Percentiles rank a stretch among this genome's conserved stretches.
Conservation (phyloP, 2,329 filamentous ascomycete species). For the Zymoseptoria brevis region DNA sequence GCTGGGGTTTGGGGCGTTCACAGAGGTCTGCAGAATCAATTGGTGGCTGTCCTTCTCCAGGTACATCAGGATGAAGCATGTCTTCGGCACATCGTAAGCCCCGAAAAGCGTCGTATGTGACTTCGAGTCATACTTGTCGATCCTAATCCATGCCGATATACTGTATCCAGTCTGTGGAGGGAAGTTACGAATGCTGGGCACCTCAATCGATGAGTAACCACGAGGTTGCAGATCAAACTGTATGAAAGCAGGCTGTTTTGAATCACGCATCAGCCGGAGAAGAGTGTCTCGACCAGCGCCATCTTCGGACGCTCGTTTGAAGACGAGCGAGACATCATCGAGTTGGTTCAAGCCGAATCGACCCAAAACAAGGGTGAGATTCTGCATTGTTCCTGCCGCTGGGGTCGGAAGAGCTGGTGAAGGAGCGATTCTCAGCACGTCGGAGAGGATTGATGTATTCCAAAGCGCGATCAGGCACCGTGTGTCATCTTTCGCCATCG, state of each 20-base stretch:
- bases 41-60: conserved; percentile 88
- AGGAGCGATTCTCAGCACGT: conserved; percentile 3
- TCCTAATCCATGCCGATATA: conserved; percentile 77
- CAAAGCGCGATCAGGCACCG: conserved; percentile 20
- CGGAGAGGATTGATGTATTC: conserved; percentile 14
- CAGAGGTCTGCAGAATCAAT: conserved; percentile 92
- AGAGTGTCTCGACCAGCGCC: conserved; percentile 58
- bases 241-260: conserved; percentile 73
- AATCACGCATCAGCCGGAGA: conserved; percentile 63
- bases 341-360: conserved; percentile 69
- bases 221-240: conserved; percentile 87
- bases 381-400: conserved; percentile 6
- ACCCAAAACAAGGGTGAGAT: conserved; percentile 51
- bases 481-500: neutral
- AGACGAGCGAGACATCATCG: conserved; percentile 75
- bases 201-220: conserved; percentile 83
- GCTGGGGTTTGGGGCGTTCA: conserved; percentile 76
- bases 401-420: neutral
- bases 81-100: conserved; percentile 83
- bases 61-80: conserved; percentile 89
- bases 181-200: conserved; percentile 78
- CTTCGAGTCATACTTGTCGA: conserved; percentile 76
- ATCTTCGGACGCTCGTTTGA: conserved; percentile 47
- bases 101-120: conserved; percentile 94
- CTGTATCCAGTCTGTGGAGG: conserved; percentile 83